Percentiles rank a stretch among this genome's conserved stretches.
These are phyloP conservation scores for Epichloe coenophiala DNA, from an alignment of 2,329 filamentous ascomycete species.

Conservation along the genomic window DNA sequence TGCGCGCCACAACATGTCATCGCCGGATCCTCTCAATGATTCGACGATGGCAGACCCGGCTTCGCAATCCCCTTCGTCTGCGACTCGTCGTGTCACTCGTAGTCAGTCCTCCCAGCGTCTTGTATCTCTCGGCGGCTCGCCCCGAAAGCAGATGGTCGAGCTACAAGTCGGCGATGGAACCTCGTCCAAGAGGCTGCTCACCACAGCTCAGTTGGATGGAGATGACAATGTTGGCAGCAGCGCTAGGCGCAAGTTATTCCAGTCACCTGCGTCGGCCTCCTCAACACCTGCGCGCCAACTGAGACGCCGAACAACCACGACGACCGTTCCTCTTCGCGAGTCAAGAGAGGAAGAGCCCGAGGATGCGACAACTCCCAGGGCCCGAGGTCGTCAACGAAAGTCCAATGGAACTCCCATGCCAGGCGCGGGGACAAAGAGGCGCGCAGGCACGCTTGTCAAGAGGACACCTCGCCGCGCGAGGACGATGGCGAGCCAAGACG, in stretches of 20 bases:
- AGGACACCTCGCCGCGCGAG: slow-evolving; percentile 22
- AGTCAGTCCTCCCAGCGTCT: slow-evolving; percentile 29
- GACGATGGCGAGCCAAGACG: slow-evolving; percentile 14
- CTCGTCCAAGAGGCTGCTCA: slow-evolving; percentile 37
- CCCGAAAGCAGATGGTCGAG: slow-evolving; percentile 43
- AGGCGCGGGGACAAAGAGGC: slow-evolving; percentile 27
- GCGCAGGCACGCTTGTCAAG: slow-evolving; percentile 30
- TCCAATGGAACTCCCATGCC: slow-evolving; percentile 40
- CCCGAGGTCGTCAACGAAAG: slow-evolving; percentile 33
- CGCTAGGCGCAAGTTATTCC: slow-evolving; percentile 29
- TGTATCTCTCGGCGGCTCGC: slow-evolving; percentile 27
- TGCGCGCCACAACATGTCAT: slow-evolving; percentile 27
- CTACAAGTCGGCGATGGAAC: slow-evolving; percentile 38
- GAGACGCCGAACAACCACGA: slow-evolving; percentile 30
- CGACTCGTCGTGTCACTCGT: slow-evolving; percentile 29
- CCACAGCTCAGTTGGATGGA: slow-evolving; percentile 35
- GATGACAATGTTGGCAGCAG: slow-evolving; percentile 16
- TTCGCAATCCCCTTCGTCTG: slow-evolving; percentile 22
- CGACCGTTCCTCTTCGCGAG: slow-evolving; percentile 37
- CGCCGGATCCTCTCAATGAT: slow-evolving; percentile 37
- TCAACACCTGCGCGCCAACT: slow-evolving; percentile 15
- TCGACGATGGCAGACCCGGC: slow-evolving; percentile 18
- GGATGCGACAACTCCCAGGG: slow-evolving; percentile 24
- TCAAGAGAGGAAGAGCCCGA: slow-evolving; percentile 19
- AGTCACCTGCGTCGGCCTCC: slow-evolving; percentile 27